Base-by-base conservation (phyloP, 306 rosid genomes). In the Prunus dulcis region DNA sequence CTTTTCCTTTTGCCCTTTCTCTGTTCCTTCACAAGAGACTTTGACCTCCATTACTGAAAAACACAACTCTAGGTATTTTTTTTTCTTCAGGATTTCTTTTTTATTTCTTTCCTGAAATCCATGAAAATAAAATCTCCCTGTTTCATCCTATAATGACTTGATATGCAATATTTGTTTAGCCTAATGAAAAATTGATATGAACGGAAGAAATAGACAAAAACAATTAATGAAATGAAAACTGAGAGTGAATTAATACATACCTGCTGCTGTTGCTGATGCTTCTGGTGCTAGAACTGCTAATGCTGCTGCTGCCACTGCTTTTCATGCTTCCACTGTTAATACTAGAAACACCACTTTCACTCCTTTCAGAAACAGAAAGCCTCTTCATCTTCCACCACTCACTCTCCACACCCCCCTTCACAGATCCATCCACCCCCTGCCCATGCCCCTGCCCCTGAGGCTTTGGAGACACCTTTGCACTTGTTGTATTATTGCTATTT, bases 381-480 rank as follows among this genome's bases (percentile, higher is more conserved):
- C 82, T 81, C 88, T 89, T 92, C 67, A 17, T 63, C 95, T 87
- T 87, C 91, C 91, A 92, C 98, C 96, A 90, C 32, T 94, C 96
- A 58, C 84, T 87, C 9, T 92, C 97, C 17, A 47, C 78, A 22
- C 73, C 76, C 4, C 52, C 70, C 58, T 86, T 88, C 56, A 46
- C 69, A 2, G 82, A 72, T 65, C 84, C 87, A 53, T 78, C 84
- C 64, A 80, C 71, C 22, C 52, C 74, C 1, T 81, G 64, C 15
- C 52, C 69, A 0, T 79, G 67, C 19, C 52, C 69, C 0, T 80
- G 67, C 18, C 50, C 71, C 1, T 81, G 67, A 19, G 95, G 93
- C 79, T 74, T 89, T 0, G 96, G 89, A 0, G 97, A 83, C 10
- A 89, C 93, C 81, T 86, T 89, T 0, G 90, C 82, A 64, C 83